Conservation (phyloP, 345 rosid genomes). For the Ailanthus altissimus region DNA sequence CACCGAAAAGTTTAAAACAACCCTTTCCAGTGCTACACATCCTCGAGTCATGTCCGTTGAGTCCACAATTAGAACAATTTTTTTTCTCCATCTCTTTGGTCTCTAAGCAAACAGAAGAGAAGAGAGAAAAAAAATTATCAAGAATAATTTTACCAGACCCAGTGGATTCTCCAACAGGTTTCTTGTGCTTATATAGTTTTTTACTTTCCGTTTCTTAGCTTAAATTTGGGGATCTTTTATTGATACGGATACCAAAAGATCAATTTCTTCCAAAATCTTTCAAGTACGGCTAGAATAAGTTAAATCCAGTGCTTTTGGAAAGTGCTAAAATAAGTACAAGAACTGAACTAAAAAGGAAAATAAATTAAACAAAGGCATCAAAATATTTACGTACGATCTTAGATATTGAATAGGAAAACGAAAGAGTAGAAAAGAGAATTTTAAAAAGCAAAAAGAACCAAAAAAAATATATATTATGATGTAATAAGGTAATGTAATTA, state of each 20-base stretch:
- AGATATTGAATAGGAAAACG: not conserved
- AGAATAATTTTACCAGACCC: not conserved
- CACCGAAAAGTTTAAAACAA: constrained; percentile 32
- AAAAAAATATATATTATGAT: too few species aligned
- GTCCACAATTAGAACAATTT: constrained; percentile 29
- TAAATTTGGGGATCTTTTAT: not conserved
- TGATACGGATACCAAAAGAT: not conserved
- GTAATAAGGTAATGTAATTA: not conserved
- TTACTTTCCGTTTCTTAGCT: not conserved
- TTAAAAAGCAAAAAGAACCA: too few species aligned
- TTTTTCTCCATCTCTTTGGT: constrained; percentile 28
- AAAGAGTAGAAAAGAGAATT: not conserved
- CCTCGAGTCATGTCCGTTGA: constrained; percentile 31
- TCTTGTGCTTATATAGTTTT: not conserved
- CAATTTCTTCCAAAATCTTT: not conserved
- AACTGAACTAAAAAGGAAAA: not conserved
- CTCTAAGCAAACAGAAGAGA: not conserved
- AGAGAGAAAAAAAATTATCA: not conserved
- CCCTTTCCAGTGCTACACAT: constrained; percentile 16
- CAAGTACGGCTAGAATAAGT: not conserved
- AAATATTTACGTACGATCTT: not conserved
- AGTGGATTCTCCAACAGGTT: not conserved
- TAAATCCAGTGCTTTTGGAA: not conserved
- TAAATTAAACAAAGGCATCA: not conserved
- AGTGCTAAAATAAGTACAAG: not conserved